Percentiles rank a stretch among this genome's conserved stretches.
Evolutionary conservation across 1,284 basidiomycete species (phyloP).

Genomic region (Heterobasidion irregulare): DNA sequence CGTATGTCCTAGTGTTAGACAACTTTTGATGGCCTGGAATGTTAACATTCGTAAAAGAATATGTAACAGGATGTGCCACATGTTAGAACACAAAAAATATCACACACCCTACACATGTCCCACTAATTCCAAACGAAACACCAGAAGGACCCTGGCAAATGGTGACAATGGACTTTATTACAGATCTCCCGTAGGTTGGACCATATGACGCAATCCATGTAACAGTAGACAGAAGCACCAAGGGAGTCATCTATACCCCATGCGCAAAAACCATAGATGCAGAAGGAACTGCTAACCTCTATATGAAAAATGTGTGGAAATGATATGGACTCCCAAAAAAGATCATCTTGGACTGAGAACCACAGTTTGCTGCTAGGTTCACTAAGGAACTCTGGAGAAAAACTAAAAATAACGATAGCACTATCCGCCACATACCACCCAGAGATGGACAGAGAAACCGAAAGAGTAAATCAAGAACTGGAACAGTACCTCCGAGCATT

Average conservation of each 20-base stretch:
- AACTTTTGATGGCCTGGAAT: conserved; percentile 27
- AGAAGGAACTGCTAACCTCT: too few relatives aligned
- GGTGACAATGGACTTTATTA: too few relatives aligned
- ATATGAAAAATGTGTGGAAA: not conserved
- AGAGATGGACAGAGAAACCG: conserved; percentile 6
- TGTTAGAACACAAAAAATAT: too few relatives aligned
- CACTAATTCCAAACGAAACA: too few relatives aligned
- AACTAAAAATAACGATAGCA: not conserved
- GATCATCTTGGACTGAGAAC: not conserved
- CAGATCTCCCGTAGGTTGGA: too few relatives aligned
- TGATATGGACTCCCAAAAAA: not conserved
- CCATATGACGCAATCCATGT: too few relatives aligned
- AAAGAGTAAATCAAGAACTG: conserved; percentile 9
- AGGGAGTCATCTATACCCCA: too few relatives aligned
- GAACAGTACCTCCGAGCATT: conserved; percentile 5
- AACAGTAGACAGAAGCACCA: too few relatives aligned
- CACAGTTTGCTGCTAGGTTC: not conserved
- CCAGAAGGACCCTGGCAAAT: too few relatives aligned
- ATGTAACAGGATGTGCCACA: conserved; percentile 17
- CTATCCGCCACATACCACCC: conserved; percentile 8
- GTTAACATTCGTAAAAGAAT: conserved; percentile 14
- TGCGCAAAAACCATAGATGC: too few relatives aligned
- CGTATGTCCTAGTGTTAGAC: conserved; percentile 16
- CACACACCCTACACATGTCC: too few relatives aligned
- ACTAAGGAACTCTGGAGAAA: not conserved